Percentiles rank a stretch among this genome's conserved stretches.
These are phyloP conservation scores for Euryodendron excelsum DNA, from an alignment of 148 eudicot genomes.

Conservation along the genomic window DNA sequence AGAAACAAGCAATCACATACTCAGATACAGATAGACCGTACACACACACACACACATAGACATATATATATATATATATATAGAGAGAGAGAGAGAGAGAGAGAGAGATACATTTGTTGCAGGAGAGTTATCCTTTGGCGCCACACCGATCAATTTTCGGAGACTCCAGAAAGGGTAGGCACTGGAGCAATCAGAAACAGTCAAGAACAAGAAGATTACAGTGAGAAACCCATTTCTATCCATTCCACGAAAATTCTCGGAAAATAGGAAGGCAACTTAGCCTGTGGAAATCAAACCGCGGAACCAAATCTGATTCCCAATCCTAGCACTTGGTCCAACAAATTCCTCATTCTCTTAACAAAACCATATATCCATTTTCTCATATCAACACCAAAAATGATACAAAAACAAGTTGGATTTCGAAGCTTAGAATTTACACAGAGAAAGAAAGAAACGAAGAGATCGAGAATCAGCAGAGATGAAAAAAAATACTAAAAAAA, in stretches of 20 bases:
- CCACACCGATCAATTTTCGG: slow-evolving; percentile 32
- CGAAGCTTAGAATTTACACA: not conserved
- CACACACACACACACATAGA: not conserved
- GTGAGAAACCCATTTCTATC: slow-evolving; percentile 30
- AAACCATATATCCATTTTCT: not conserved
- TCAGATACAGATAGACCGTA: too few relatives aligned
- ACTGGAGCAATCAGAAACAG: slow-evolving; percentile 28
- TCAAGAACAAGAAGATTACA: slow-evolving; percentile 26
- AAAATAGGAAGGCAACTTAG: slow-evolving; percentile 17
- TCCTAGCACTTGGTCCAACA: not conserved
- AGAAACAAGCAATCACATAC: not conserved
- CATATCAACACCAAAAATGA: not conserved
- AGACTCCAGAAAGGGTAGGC: slow-evolving; percentile 33
- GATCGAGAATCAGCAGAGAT: too few relatives aligned
- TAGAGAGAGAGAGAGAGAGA: too few relatives aligned
- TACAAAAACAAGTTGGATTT: not conserved
- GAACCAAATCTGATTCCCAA: not conserved
- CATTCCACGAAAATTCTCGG: slow-evolving; percentile 28
- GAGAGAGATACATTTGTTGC: slow-evolving; percentile 16
- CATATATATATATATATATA: not conserved
- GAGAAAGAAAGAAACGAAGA: not conserved
- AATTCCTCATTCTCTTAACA: not conserved
- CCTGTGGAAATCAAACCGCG: slow-evolving; percentile 7
- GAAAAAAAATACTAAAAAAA: too few relatives aligned
- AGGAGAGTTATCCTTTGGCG: slow-evolving; percentile 20